Evolutionary conservation across 495 filamentous ascomycete species (phyloP).

Genomic region (Tuber indicum): DNA sequence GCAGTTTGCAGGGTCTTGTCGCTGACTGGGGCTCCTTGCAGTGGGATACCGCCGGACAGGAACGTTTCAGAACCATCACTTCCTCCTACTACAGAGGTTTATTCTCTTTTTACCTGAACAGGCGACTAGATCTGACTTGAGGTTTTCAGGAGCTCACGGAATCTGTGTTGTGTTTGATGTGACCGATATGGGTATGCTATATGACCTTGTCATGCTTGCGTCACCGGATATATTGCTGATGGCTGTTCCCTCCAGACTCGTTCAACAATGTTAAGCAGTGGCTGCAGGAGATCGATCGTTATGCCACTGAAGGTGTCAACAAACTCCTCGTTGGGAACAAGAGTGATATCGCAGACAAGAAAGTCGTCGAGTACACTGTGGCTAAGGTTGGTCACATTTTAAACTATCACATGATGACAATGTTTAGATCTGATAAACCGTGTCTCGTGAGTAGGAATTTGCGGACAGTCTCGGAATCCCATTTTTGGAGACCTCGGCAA

Average conservation of each 20-base stretch:
- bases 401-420: constrained; percentile 8
- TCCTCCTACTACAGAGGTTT: constrained; percentile 94
- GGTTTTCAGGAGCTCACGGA: constrained; percentile 63
- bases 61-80: constrained; percentile 98
- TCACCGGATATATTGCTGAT: constrained; percentile 8
- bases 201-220: constrained; percentile 9
- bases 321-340: constrained; percentile 99
- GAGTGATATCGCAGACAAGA: constrained; percentile 99
- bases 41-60: constrained; percentile 99
- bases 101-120: background rate
- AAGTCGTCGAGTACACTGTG: constrained; percentile 98
- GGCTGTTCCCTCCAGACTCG: constrained; percentile 53
- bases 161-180: constrained; percentile 99
- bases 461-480: constrained; percentile 98
- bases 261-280: constrained; percentile 99
- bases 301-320: constrained; percentile 98
- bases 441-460: constrained; percentile 64
- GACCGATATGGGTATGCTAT: constrained; percentile 69
- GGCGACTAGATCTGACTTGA: constrained; percentile 16
- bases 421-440: constrained; percentile 27
- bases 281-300: constrained; percentile 98
- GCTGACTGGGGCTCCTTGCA: constrained; percentile 44
- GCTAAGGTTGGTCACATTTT: constrained; percentile 66
- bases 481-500: constrained; percentile 98
- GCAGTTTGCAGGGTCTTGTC: constrained; percentile 3